A percentile compares a stretch with the other conserved stretches of the same genome.
phyloP scores from a whole-genome alignment of 345 rosid species.

The Gossypium bickii region DNA sequence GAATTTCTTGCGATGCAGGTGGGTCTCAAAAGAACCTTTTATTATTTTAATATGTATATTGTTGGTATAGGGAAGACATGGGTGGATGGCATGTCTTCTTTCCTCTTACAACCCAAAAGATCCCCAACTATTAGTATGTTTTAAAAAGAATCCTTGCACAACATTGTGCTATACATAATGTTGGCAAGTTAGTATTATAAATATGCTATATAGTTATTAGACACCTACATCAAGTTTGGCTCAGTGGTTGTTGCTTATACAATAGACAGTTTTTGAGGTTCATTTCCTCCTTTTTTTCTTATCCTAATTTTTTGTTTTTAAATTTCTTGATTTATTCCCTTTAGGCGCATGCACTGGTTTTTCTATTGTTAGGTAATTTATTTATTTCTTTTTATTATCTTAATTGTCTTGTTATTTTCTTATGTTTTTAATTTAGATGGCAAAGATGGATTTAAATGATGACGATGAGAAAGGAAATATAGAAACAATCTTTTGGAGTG shows the following conservation, averaged over 20 bases:
- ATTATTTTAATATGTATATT: background rate
- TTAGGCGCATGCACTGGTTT: background rate
- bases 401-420: background rate
- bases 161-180: background rate
- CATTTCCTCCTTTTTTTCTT: background rate
- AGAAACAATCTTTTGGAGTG: constrained; percentile 89
- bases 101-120: background rate
- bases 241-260: background rate
- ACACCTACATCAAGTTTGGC: background rate
- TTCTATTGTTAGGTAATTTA: background rate
- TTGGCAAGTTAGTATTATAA: background rate
- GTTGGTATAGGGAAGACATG: background rate
- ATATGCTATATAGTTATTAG: background rate
- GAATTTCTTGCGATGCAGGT: constrained; percentile 99
- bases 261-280: background rate
- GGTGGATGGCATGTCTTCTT: background rate
- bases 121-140: background rate
- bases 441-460: constrained; percentile 86
- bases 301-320: background rate
- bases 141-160: background rate
- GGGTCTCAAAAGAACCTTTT: background rate
- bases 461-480: constrained; percentile 84
- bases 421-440: constrained; percentile 50
- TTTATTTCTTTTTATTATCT: background rate
- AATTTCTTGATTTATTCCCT: background rate